Conservation (phyloP, 2,329 filamentous ascomycete genomes). For the Diaporthe vaccinii region DNA sequence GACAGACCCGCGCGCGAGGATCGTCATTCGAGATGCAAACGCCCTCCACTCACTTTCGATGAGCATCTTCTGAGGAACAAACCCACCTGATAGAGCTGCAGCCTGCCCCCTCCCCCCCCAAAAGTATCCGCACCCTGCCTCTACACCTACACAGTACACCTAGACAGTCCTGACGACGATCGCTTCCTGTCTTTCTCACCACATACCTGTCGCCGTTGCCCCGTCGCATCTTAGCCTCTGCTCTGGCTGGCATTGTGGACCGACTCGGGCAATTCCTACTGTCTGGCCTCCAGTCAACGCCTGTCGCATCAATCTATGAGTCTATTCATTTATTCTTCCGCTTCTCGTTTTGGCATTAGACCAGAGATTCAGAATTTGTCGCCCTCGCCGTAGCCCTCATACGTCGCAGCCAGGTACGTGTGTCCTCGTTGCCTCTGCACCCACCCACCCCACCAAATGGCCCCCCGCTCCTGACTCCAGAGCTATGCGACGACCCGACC, state of each 20-base stretch:
- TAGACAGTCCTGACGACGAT: constrained; percentile 28
- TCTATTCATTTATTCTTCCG: constrained; percentile 6
- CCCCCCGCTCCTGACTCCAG: constrained; percentile 20
- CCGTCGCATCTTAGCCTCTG: constrained; percentile 21
- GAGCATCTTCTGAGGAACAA: constrained; percentile 30
- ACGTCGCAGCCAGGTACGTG: constrained; percentile 24
- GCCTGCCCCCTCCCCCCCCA: background rate
- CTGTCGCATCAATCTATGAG: constrained; percentile 20
- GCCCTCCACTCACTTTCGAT: constrained; percentile 13
- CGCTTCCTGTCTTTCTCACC: constrained; percentile 30
- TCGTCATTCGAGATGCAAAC: constrained; percentile 36
- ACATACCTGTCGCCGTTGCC: constrained; percentile 28
- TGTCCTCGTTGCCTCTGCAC: constrained; percentile 23
- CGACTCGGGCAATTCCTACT: constrained; percentile 17
- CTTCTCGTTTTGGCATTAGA: constrained; percentile 5
- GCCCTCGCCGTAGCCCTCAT: constrained; percentile 22
- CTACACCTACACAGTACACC: constrained; percentile 4
- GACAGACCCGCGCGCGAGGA: constrained; percentile 24
- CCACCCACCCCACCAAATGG: constrained; percentile 6
- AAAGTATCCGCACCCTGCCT: background rate
- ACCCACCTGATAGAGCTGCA: constrained; percentile 31
- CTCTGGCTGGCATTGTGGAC: constrained; percentile 22
- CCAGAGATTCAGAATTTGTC: constrained; percentile 6
- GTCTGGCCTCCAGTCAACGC: constrained; percentile 26
- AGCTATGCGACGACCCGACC: constrained; percentile 23